Evolutionary conservation across 108 stramenopile genomes (phyloP), one percentile per base, ranked within the genome.

Genomic region (Skeletonema potamos): DNA sequence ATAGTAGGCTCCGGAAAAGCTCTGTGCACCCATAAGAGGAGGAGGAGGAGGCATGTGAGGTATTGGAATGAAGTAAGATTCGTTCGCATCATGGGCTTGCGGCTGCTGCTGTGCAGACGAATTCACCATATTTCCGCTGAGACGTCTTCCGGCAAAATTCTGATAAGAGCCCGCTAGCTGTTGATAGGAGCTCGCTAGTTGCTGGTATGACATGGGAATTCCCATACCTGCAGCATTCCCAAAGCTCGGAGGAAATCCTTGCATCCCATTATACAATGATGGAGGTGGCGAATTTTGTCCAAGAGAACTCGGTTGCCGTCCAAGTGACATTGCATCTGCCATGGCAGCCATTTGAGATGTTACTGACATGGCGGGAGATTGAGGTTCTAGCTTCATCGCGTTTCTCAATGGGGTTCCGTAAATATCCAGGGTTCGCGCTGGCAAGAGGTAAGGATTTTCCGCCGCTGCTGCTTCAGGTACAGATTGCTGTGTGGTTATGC

Each of bases 11-110:
- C 77, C 85, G 6, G 84, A 81, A 73, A 80, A 87, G 48, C 82
- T 85, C 41, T 87, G 86, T 4, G 86, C 81, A 8, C 84, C 86
- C 51, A 69, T 58, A 22, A 74, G 27, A 3, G 54, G 60, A 61
- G 77, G 85, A 30, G 57, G 65, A 9, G 72, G 65, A 28, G 61
- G 68, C 20, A 36, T 27, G 20, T 22, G 24, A 28, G 27, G 74
- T 15, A 56, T 64, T 72, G 58, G 58, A 59, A 59, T 59, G 58
- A 30, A 33, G 30, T 17, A 34, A 34, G 48, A 20, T 28, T 36
- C 58, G 28, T 33, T 59, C 28, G 20, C 58, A 9, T 12, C 22
- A 26, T 63, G 51, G 36, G 64, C 22, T 76, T 78, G 68, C 44
- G 62, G 56, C 32, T 63, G 77, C 7, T 67, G 73, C 36, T 64